Base-by-base conservation (phyloP, 2,329 filamentous ascomycete species). In the Fusarium sp. region DNA sequence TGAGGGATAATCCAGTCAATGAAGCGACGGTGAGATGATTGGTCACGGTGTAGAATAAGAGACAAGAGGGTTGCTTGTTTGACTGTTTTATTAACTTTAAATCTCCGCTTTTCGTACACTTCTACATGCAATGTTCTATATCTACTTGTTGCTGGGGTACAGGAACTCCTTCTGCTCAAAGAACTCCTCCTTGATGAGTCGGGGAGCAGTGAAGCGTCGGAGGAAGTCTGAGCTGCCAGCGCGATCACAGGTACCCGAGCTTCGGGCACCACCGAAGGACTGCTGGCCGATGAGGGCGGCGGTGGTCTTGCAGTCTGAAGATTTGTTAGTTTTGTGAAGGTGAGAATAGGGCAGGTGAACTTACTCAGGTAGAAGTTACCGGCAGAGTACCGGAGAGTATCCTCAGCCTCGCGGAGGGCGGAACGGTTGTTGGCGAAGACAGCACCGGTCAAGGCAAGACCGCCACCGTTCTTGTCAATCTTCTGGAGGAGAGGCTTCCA, bases 171-270 rank as follows among this genome's bases (percentile, higher is more conserved):
- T 82, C 30, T 73, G 71, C 52, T 72, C 72, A 35, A 79, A 77
- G 78, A 84, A 87, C 61, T 87, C 85, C 78, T 87, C 86, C 79
- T 90, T 90, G 74, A 90, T 83, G 7, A 86, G 86, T 63, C 88
- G 80, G 65, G 85, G 82, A 75, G 86, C 87, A 15, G 87, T 86
- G 74, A 90, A 90, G 22, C 88, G 83, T 68, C 83, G 81, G 70
- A 90, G 76, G 68, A 87, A 81, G 37, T 84, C 84, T 54, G 85
- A 82, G 75, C 86, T 89, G 40, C 88, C 88, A 4, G 87, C 87
- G 82, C 90, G 89, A 78, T 90, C 88, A 72, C 88, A 89, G 15
- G 88, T 90, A 35, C 88, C 88, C 56, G 86, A 88, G 52, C 84
- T 84, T 62, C 88, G 82, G 62, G 84, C 83, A 43, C 88, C 88